Conservation (phyloP, 441 rosid species). For the Erodium chrysanthum region DNA sequence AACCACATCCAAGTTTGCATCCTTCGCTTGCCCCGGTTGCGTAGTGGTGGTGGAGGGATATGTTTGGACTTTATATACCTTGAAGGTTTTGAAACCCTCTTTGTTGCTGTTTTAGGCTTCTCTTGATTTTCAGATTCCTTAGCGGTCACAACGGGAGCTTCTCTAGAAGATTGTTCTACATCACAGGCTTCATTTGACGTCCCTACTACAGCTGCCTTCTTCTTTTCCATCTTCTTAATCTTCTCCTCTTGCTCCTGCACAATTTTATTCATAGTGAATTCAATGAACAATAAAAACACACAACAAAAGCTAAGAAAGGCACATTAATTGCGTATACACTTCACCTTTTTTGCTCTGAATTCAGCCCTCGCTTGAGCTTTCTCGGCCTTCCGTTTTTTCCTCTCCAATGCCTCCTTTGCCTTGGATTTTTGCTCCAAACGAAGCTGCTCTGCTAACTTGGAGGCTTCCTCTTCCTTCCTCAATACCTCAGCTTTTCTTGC, state of each 20-base stretch:
- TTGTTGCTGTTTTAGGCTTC: conserved; percentile 28
- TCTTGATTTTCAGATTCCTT: conserved; percentile 35
- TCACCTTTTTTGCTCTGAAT: conserved; percentile 48
- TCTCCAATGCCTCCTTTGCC: conserved; percentile 70
- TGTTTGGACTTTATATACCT: conserved; percentile 45
- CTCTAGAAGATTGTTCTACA: conserved; percentile 27
- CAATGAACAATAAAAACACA: not conserved
- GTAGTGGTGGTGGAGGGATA: conserved; percentile 43
- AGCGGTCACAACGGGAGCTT: conserved; percentile 29
- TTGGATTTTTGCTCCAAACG: conserved; percentile 65
- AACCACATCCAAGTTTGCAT: conserved; percentile 74
- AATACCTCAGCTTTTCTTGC: conserved; percentile 55
- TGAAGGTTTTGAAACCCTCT: conserved; percentile 36
- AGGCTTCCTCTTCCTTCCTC: conserved; percentile 59
- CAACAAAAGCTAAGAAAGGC: no score
- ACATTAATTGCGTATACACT: not conserved
- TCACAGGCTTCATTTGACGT: conserved; percentile 23
- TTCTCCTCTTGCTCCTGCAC: conserved; percentile 72
- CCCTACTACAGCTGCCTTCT: conserved; percentile 24
- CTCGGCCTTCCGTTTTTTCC: conserved; percentile 61
- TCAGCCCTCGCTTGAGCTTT: conserved; percentile 68
- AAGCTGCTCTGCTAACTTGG: conserved; percentile 49
- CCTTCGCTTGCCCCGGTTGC: conserved; percentile 60
- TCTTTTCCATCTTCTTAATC: conserved; percentile 60
- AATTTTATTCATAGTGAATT: conserved; percentile 3